Evolutionary conservation across 1,284 basidiomycete species (phyloP), one percentile per base, ranked within the genome.

Genomic region (Ceratobasidium sp.): DNA sequence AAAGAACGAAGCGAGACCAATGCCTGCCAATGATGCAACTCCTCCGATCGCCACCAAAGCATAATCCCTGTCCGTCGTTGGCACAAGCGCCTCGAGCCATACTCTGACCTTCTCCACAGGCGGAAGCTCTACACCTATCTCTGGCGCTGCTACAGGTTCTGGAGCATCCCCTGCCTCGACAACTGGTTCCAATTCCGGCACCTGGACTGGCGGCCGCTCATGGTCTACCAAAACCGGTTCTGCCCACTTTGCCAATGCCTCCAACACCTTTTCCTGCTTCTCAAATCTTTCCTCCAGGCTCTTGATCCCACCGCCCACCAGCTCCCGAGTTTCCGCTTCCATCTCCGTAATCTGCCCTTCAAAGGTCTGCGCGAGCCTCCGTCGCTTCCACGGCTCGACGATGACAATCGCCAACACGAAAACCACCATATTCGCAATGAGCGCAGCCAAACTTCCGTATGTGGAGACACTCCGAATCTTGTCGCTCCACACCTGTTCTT

Each of bases 401-500:
- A 96, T 81, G 18, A 93, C 80, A 75, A 96, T 94, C 8, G 96
- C 96, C 72, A 91, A 82, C 60, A 97, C 80, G 79, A 98, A 98
- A 46, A 98, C 92, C 59, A 92, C 76, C 80, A 97, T 82, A 81
- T 98, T 98, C 74, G 96, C 86, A 10, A 88, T 89, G 23, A 97
- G 85, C 58, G 89, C 94, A 1, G 89, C 89, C 73, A 97, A 83
- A 55, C 90, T 91, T 1, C 93, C 94, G 80, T 96, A 97, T 5
- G 95, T 97, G 71, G 92, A 93, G 48, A 93, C 91, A 76, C 92
- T 93, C 48, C 96, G 88, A 75, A 98, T 97, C 83, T 98, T 98
- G 84, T 98, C 96, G 73, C 92, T 94, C 96, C 96, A 98, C 4
- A 97, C 89, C 80, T 98, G 96, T 79, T 97, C 96, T 81, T 97